Evolutionary conservation across 345 rosid genomes (phyloP).

Genomic region (Cardiospermum halicacabum): DNA sequence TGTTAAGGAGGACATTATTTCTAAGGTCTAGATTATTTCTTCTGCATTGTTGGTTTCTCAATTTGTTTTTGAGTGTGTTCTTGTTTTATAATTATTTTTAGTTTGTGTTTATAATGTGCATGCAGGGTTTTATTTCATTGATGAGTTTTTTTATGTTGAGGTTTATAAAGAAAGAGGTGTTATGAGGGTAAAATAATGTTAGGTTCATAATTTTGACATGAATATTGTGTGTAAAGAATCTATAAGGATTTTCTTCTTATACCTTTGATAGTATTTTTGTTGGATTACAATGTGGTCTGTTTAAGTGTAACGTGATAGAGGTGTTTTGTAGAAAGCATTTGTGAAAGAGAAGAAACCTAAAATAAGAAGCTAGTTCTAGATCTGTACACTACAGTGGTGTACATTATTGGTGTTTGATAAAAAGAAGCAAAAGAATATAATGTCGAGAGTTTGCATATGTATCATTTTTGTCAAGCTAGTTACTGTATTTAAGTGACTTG

Average conservation of each 20-base stretch:
- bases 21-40: slow-evolving; percentile 49
- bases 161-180: too few relatives aligned
- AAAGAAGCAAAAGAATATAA: background rate
- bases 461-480: background rate
- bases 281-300: background rate
- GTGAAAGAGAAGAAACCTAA: background rate
- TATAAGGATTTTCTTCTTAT: background rate
- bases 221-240: background rate
- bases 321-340: background rate
- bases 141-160: background rate
- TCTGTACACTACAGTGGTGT: background rate
- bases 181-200: too few relatives aligned
- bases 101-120: background rate
- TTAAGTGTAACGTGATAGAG: too few relatives aligned
- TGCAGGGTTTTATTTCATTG: background rate
- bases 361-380: background rate
- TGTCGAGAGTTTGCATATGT: background rate
- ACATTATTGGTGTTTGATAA: background rate
- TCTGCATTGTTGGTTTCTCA: background rate
- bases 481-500: too few relatives aligned
- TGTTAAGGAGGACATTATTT: slow-evolving; percentile 41
- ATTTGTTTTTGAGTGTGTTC: background rate
- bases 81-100: background rate
- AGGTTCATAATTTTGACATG: too few relatives aligned
- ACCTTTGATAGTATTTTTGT: background rate